Evolutionary conservation across 140 eudicot genomes (phyloP).

Genomic region (Eryngium alpinum): DNA sequence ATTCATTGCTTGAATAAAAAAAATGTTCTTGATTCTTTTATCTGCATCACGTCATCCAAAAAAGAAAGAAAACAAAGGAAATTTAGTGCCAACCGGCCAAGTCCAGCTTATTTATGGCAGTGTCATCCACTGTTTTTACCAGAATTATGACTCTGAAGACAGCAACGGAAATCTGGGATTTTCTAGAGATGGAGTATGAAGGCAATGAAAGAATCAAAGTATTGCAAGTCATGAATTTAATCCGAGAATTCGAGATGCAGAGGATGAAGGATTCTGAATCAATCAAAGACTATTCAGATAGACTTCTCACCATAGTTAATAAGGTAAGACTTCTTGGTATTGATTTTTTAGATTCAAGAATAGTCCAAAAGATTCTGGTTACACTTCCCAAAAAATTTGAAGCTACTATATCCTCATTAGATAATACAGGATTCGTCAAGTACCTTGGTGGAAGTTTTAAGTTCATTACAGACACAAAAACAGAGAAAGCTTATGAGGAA

Average conservation of each 20-base stretch:
- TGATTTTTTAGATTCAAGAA: neutral
- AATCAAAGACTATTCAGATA: conserved; percentile 19
- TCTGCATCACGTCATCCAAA: too few relatives aligned
- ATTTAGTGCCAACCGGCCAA: neutral
- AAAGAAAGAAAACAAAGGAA: neutral
- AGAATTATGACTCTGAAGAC: conserved; percentile 11
- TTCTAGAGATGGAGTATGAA: conserved; percentile 2
- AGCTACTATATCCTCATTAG: neutral
- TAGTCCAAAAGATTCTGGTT: conserved; percentile 16
- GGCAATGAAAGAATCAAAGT: conserved; percentile 5
- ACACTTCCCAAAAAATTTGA: neutral
- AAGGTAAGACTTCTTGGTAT: conserved; percentile 11
- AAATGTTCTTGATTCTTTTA: too few relatives aligned
- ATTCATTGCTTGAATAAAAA: too few relatives aligned
- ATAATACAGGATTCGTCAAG: neutral
- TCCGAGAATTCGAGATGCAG: conserved; percentile 11
- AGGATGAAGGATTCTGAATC: conserved; percentile 11
- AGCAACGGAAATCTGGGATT: neutral
- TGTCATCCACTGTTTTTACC: neutral
- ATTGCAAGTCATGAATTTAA: neutral
- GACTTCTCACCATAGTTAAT: conserved; percentile 6
- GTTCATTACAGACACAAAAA: too few relatives aligned
- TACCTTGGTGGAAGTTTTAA: too few relatives aligned
- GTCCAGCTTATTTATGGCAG: neutral
- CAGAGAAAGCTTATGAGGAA: too few relatives aligned